phyloP scores from a whole-genome alignment of 305 asterid species.

The Fraxinus xanthoxyloides region DNA sequence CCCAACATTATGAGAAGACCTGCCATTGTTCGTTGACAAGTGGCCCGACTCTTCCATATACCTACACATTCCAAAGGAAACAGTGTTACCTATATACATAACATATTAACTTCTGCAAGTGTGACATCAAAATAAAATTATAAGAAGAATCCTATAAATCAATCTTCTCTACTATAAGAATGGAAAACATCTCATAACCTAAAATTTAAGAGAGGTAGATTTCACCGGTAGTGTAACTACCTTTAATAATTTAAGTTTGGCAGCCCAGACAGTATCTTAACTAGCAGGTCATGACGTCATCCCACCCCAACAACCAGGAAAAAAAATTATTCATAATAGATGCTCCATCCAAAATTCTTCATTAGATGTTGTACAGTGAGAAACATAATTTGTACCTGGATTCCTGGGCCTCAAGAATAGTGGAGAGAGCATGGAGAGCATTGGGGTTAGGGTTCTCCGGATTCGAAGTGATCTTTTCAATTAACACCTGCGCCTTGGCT shows the following conservation, averaged over 20 bases:
- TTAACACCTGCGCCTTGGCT: constrained; percentile 65
- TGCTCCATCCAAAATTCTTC: not conserved
- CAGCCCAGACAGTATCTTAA: not conserved
- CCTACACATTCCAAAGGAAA: constrained; percentile 38
- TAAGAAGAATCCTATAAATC: not conserved
- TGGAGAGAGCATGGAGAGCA: constrained; percentile 77
- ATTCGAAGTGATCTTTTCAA: constrained; percentile 72
- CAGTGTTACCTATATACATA: not conserved
- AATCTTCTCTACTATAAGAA: not conserved
- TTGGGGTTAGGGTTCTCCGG: constrained; percentile 82
- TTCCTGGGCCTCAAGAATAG: constrained; percentile 80
- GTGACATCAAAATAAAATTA: not conserved
- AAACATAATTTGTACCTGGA: constrained; percentile 47
- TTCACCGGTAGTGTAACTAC: not conserved
- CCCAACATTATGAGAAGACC: constrained; percentile 87
- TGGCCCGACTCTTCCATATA: constrained; percentile 74
- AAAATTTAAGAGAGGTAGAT: not conserved
- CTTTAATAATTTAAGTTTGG: not conserved
- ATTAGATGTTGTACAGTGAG: not conserved
- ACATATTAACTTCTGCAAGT: not conserved
- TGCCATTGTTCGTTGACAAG: constrained; percentile 64
- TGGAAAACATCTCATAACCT: not conserved
- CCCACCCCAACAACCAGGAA: not conserved
- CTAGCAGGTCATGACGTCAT: not conserved
- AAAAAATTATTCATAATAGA: not conserved